A percentile compares a stretch with the other conserved stretches of the same genome.
Evolutionary conservation across 73 alveolate species (phyloP).

Genomic region (Tetrahymena thermophila): DNA sequence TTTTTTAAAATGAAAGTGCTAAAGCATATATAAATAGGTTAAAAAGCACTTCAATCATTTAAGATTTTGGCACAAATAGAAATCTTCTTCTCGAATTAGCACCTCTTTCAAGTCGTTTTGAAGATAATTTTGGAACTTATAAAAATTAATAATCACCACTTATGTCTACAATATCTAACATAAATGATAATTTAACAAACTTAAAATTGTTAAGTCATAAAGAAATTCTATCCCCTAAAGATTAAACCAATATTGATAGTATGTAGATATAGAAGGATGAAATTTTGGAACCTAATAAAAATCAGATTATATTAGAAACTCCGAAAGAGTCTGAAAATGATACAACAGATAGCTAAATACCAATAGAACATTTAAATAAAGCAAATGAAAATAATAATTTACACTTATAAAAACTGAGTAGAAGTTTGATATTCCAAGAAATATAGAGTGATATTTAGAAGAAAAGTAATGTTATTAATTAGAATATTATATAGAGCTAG

Average conservation of each 20-base stretch:
- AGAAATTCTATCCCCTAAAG: neutral
- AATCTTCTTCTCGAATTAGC: neutral
- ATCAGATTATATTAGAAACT: neutral
- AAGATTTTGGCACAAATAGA: neutral
- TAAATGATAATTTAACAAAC: neutral
- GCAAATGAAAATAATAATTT: no score
- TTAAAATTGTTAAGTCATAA: neutral
- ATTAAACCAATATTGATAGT: neutral
- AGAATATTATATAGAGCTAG: no score
- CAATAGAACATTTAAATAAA: neutral
- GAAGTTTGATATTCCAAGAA: neutral
- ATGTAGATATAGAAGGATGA: neutral
- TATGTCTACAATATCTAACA: neutral
- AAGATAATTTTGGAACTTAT: neutral
- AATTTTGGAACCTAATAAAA: neutral
- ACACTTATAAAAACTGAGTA: no score
- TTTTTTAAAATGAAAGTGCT: neutral
- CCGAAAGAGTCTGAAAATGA: neutral
- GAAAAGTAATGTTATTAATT: no score
- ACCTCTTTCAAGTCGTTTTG: neutral
- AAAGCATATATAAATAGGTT: neutral
- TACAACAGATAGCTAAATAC: neutral
- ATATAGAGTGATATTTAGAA: neutral
- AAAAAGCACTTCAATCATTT: neutral
- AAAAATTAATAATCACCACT: neutral